Conservation (phyloP, 2,329 filamentous ascomycete genomes). For the Exophiala bonariae region DNA sequence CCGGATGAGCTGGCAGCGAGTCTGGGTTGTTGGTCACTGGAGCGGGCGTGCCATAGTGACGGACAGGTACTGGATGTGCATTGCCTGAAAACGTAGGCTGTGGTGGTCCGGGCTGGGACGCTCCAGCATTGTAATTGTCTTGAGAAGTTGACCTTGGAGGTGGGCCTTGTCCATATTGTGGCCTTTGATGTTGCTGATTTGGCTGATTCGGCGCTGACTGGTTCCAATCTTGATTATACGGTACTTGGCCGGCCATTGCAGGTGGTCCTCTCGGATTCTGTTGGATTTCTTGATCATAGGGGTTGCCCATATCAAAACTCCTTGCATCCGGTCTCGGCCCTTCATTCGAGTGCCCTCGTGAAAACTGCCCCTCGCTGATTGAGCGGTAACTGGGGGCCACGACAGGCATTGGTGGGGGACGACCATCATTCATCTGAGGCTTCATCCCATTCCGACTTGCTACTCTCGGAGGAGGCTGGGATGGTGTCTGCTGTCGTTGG, state of each 20-base stretch:
- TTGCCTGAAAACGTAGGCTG: constrained; percentile 11
- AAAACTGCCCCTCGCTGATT: constrained; percentile 19
- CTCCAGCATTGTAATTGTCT: constrained; percentile 24
- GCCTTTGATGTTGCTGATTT: constrained; percentile 11
- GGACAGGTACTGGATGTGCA: constrained; percentile 25
- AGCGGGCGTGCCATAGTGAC: constrained; percentile 14
- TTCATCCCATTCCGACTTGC: constrained; percentile 24
- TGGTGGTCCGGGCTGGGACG: constrained; percentile 21
- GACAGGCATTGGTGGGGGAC: constrained; percentile 17
- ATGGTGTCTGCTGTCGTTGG: constrained; percentile 8
- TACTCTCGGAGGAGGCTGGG: constrained; percentile 24
- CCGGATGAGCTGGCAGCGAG: constrained; percentile 56
- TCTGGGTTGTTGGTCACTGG: constrained; percentile 47
- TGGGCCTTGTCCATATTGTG: constrained; percentile 16
- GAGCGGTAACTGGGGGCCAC: constrained; percentile 16
- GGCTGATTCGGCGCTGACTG: constrained; percentile 18
- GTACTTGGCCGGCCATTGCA: constrained; percentile 13
- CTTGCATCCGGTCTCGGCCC: constrained; percentile 10
- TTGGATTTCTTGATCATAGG: constrained; percentile 14
- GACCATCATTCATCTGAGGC: constrained; percentile 3
- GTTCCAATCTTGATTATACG: constrained; percentile 25
- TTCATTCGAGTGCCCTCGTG: constrained; percentile 19
- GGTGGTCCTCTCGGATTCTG: constrained; percentile 10
- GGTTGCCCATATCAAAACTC: constrained; percentile 13
- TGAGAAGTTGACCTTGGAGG: constrained; percentile 15